Conservation (phyloP, 169 alveolate species). For the Plasmodium relictum region DNA sequence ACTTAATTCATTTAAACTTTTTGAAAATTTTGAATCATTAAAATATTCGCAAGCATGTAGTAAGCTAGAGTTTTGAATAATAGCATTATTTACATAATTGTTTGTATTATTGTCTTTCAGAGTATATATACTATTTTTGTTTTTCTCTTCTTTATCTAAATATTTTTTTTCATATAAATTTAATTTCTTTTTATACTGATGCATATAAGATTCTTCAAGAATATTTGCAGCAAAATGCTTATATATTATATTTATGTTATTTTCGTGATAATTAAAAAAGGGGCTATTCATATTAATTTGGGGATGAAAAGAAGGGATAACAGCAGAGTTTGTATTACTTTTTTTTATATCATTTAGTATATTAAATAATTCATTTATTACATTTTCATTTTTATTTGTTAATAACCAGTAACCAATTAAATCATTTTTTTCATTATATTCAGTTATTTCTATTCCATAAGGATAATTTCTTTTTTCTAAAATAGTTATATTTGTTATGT, state of each 20-base stretch:
- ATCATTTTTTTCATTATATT: conserved; percentile 47
- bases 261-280: conserved; percentile 34
- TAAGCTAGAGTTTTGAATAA: conserved; percentile 5
- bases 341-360: conserved; percentile 19
- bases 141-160: neutral
- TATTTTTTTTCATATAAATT: neutral
- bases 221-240: conserved; percentile 47
- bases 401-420: conserved; percentile 73
- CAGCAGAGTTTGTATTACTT: conserved; percentile 3
- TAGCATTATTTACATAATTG: neutral
- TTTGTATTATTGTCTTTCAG: neutral
- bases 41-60: conserved; percentile 10
- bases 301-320: conserved; percentile 67
- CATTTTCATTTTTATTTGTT: conserved; percentile 30
- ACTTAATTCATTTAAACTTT: neutral
- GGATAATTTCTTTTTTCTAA: conserved; percentile 64
- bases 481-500: conserved; percentile 57
- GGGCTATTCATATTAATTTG: conserved; percentile 59
- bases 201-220: conserved; percentile 15
- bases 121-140: conserved; percentile 14
- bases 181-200: neutral
- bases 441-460: conserved; percentile 67
- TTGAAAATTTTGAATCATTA: neutral
- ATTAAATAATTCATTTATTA: conserved; percentile 11
- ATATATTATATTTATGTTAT: conserved; percentile 45